Evolutionary conservation across 805 yeast species (phyloP), one percentile per base, ranked within the genome.

Genomic region (Candida ponderosae): DNA sequence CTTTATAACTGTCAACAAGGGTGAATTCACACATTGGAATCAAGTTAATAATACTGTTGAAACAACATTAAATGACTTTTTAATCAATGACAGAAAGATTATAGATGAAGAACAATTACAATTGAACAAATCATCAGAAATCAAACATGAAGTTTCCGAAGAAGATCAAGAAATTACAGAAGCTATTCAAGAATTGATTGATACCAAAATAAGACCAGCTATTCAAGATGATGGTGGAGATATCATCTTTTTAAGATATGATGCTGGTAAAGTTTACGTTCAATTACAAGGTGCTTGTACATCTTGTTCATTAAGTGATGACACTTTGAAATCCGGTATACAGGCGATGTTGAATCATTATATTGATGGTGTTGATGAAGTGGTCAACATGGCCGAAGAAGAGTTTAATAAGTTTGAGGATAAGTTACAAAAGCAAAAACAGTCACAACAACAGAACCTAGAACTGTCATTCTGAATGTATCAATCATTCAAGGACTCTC

Each of bases 171-270:
- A 90, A 60, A 75, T 87, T 2, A 82, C 87, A 32, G 78, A 84
- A 23, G 82, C 89, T 82, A 87, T 93, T 52, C 84, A 87, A 50
- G 97, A 93, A 55, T 70, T 93, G 39, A 81, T 94, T 39, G 94
- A 84, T 42, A 93, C 98, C 2, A 78, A 97, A 56, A 89, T 93
- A 36, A 79, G 96, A 54, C 99, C 99, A 1, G 96, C 97, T 1
- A 88, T 93, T 40, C 95, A 88, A 63, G 99, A 93, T 53, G 99
- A 93, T 53, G 99, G 99, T 44, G 99, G 99, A 26, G 97, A 93
- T 54, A 80, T 93, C 43, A 89, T 86, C 50, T 94, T 79, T 57
- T 73, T 84, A 41, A 93, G 86, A 6, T 89, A 85, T 55, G 85
- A 81, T 40, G 71, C 82, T 1, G 98, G 98, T 2, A 78, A 82